Conservation (phyloP, 352 stramenopile genomes). For the Phytophthora idaei region DNA sequence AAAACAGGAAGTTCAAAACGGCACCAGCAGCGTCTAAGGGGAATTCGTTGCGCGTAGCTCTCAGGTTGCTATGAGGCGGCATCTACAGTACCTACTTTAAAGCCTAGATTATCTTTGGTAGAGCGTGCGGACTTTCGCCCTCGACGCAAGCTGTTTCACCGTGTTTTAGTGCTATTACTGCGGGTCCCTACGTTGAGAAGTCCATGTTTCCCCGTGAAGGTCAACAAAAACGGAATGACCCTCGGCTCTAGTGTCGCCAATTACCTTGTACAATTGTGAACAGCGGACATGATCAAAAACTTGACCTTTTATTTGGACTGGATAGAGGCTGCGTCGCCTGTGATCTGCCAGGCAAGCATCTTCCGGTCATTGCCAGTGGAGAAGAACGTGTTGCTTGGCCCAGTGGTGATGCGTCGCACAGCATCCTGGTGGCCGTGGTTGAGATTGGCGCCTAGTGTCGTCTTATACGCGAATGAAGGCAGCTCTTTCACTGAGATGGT, state of each 20-base stretch:
- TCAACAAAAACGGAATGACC: no score
- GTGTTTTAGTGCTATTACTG: constrained; percentile 29
- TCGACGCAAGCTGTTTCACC: constrained; percentile 32
- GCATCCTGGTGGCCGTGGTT: constrained; percentile 80
- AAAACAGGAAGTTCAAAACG: constrained; percentile 6
- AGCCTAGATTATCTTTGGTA: constrained; percentile 35
- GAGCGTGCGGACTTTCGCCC: constrained; percentile 24
- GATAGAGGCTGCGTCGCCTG: constrained; percentile 69
- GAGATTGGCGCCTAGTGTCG: constrained; percentile 53
- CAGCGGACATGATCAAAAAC: constrained; percentile 10
- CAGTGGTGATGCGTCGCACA: constrained; percentile 75
- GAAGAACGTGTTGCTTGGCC: constrained; percentile 86
- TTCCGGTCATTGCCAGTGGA: constrained; percentile 77
- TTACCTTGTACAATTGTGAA: no score
- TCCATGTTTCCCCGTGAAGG: no score
- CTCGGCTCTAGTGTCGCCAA: no score
- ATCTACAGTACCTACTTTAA: constrained; percentile 27
- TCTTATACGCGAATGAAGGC: constrained; percentile 87
- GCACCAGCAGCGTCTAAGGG: constrained; percentile 24
- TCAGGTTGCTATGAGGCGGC: constrained; percentile 1
- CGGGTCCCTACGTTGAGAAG: constrained; percentile 2
- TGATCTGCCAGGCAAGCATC: constrained; percentile 90
- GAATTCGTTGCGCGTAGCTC: constrained; percentile 2
- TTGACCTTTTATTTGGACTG: constrained; percentile 53
- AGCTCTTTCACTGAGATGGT: constrained; percentile 85